Evolutionary conservation across 805 yeast species (phyloP).

Genomic region (Barnettozyma pratensis): DNA sequence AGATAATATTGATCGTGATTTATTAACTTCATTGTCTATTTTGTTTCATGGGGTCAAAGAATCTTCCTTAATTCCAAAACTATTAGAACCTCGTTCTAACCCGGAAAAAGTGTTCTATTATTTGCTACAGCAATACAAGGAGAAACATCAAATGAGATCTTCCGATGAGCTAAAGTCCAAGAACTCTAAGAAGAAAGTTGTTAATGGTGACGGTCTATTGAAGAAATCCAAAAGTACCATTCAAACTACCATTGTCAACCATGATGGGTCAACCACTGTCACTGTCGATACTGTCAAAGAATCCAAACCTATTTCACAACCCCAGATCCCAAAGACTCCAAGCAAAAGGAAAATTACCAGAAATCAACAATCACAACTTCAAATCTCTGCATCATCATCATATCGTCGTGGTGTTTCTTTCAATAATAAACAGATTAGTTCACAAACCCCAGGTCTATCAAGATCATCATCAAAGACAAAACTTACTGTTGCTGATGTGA

Average conservation of each 20-base stretch:
- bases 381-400: constrained; percentile 26
- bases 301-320: constrained; percentile 7
- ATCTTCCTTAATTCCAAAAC: constrained; percentile 43
- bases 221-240: constrained; percentile 37
- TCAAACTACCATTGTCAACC: constrained; percentile 35
- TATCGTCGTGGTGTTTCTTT: constrained; percentile 29
- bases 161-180: constrained; percentile 14
- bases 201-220: constrained; percentile 28
- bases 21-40: constrained; percentile 69
- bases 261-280: constrained; percentile 23
- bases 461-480: constrained; percentile 24
- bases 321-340: constrained; percentile 12
- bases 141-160: constrained; percentile 43
- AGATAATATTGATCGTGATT: constrained; percentile 57
- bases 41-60: constrained; percentile 76
- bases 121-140: constrained; percentile 65
- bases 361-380: constrained; percentile 22
- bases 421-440: constrained; percentile 19
- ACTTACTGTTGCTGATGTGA: constrained; percentile 5
- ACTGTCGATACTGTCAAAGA: constrained; percentile 8
- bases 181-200: constrained; percentile 24
- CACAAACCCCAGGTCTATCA: constrained; percentile 9
- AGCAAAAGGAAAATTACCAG: constrained; percentile 21
- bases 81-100: constrained; percentile 52
- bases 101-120: constrained; percentile 82